Base-by-base conservation (phyloP, 2,329 filamentous ascomycete genomes). In the Colletotrichum phormii region DNA sequence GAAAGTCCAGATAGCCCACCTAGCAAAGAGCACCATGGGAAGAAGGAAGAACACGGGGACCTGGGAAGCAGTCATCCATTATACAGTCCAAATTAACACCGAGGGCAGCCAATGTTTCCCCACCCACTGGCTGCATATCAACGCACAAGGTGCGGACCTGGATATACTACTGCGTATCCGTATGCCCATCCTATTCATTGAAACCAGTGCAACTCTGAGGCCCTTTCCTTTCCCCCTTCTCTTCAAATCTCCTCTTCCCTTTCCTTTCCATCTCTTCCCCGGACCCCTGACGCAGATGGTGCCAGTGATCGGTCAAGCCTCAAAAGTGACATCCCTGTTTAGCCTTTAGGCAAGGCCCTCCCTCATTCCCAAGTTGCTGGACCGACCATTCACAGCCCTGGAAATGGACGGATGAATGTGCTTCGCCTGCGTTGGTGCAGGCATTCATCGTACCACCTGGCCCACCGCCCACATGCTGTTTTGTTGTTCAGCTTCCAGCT, bases 331-430 rank as follows among this genome's bases (percentile, higher is more conserved):
- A 72, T 72, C 60, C 66, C 55, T 35, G 66, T 51, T 61, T 60
- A 64, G 66, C 37, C 49, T 61, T 54, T 61, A 57, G 66, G 66
- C 66, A 61, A 70, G 60, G 54, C 60, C 60, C 66, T 72, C 70
- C 70, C 58, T 70, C 54, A 59, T 72, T 72, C 70, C 70, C 70
- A 70, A 72, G 55, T 70, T 64, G 70, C 46, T 70, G 70, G 70
- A 65, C 70, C 55, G 54, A 42, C 70, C 70, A 72, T n/a, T 72
- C 66, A 72, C 51, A 11, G 18, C 42, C 42, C 46, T 22, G 22
- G 55, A 57, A 58, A 29, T 35, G 60, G 33, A 64, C 46, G 26
- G 66, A 61, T 64, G 66, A 65, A 70, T 64, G 53, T 64, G 66
- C 54, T 9, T 72, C 70, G 66, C 59, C 66, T 70, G 54, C 66